Percentiles rank a stretch among this genome's conserved stretches.
These are phyloP conservation scores for Cyberlindnera veronae DNA, from an alignment of 805 yeast genomes.

Conservation along the genomic window DNA sequence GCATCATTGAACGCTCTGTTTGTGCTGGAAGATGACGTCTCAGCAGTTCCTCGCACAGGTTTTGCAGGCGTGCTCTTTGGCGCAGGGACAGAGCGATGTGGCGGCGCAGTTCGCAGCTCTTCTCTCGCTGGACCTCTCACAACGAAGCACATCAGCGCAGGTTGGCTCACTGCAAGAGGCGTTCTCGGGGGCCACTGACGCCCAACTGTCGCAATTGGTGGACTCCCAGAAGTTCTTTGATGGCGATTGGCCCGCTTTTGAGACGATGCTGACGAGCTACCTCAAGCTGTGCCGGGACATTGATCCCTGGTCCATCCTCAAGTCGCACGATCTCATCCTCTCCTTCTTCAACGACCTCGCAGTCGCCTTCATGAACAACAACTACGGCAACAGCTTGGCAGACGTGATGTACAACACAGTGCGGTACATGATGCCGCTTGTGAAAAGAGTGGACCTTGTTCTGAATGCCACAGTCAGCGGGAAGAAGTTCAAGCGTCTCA, in stretches of 20 bases:
- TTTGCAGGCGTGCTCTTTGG: not conserved
- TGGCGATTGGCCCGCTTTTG: slow-evolving; percentile 43
- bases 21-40: slow-evolving; percentile 1
- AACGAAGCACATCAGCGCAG: slow-evolving; percentile 2
- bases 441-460: slow-evolving; percentile 39
- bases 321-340: slow-evolving; percentile 53
- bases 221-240: slow-evolving; percentile 30
- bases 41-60: not conserved
- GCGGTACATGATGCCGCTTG: slow-evolving; percentile 43
- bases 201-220: slow-evolving; percentile 12
- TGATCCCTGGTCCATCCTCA: slow-evolving; percentile 52
- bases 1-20: not conserved
- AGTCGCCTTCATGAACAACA: slow-evolving; percentile 45
- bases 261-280: slow-evolving; percentile 40
- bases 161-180: slow-evolving; percentile 19
- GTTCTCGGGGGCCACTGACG: slow-evolving; percentile 16
- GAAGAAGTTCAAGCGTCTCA: slow-evolving; percentile 40
- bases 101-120: slow-evolving; percentile 10
- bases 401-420: slow-evolving; percentile 35
- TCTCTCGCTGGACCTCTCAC: slow-evolving; percentile 13
- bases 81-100: not conserved
- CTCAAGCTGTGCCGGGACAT: slow-evolving; percentile 44
- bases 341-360: slow-evolving; percentile 44
- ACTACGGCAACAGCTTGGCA: slow-evolving; percentile 36
- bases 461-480: slow-evolving; percentile 39